Percentiles rank a stretch among this genome's conserved stretches.
These are phyloP conservation scores for Rhododendron henanense DNA, from an alignment of 148 eudicot genomes.

Conservation along the genomic window DNA sequence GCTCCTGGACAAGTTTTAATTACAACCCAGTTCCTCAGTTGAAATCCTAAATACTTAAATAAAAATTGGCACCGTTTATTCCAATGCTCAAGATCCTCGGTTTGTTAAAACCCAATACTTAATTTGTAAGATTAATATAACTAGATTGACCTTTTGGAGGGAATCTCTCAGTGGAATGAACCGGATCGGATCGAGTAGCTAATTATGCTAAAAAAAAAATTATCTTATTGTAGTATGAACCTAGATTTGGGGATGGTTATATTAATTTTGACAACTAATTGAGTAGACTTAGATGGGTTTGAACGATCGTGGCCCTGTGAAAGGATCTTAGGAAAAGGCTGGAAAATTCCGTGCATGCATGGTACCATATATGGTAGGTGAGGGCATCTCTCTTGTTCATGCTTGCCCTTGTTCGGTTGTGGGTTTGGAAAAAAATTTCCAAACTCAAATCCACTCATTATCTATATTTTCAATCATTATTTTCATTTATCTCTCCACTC, in stretches of 20 bases:
- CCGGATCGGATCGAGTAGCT: background rate
- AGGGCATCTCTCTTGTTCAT: background rate
- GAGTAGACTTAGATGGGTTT: background rate
- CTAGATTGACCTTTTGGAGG: background rate
- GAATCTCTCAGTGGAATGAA: background rate
- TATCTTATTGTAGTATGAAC: no score
- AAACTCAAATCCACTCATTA: no score
- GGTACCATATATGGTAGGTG: background rate
- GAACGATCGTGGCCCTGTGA: background rate
- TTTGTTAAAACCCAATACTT: background rate
- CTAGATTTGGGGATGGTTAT: background rate
- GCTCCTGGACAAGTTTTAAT: constrained; percentile 3
- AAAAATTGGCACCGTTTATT: background rate
- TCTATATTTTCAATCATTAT: no score
- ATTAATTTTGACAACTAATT: background rate
- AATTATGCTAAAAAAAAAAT: background rate
- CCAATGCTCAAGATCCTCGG: constrained; percentile 7
- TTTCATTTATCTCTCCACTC: no score
- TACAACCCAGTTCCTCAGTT: constrained; percentile 4
- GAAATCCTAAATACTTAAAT: background rate
- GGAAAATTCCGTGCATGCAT: background rate
- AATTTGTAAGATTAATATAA: background rate
- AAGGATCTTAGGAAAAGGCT: background rate
- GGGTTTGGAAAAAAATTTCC: no score
- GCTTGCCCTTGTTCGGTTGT: background rate